phyloP scores from a whole-genome alignment of 169 alveolate genomes.

The Plasmodium blacklocki region DNA sequence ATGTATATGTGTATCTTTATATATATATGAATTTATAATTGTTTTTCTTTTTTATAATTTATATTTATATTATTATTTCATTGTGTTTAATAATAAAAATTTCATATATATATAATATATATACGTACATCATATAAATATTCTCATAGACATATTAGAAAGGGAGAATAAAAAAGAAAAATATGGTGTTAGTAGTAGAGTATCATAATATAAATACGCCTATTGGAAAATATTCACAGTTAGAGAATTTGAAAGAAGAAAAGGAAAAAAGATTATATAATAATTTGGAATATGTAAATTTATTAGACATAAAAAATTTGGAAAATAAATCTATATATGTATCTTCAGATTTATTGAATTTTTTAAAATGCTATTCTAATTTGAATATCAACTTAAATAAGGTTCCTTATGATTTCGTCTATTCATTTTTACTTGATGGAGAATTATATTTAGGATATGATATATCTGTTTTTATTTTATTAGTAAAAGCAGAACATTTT shows the following conservation, averaged over 20 bases:
- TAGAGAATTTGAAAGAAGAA: constrained; percentile 14
- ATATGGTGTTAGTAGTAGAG: constrained; percentile 23
- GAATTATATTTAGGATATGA: constrained; percentile 47
- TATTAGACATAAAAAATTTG: constrained; percentile 29
- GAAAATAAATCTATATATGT: constrained; percentile 10
- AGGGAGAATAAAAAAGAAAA: constrained; percentile 1
- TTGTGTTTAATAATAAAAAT: neutral
- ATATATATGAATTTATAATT: neutral
- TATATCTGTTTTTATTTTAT: constrained; percentile 23
- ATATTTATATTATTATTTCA: neutral
- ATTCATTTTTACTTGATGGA: constrained; percentile 47
- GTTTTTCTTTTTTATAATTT: neutral
- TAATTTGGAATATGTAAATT: constrained; percentile 13
- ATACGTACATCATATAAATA: neutral
- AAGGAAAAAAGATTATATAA: constrained; percentile 3
- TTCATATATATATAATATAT: constrained; percentile 30
- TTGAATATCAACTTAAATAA: constrained; percentile 10
- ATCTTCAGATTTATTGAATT: constrained; percentile 24
- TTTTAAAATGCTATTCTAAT: constrained; percentile 37
- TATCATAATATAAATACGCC: too few relatives aligned
- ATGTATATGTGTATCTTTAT: too few relatives aligned
- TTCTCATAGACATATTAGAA: neutral
- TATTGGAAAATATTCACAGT: neutral
- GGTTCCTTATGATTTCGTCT: constrained; percentile 8
- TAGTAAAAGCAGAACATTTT: constrained; percentile 27